Evolutionary conservation across 192 early-diverging fungal species (phyloP), one percentile per base, ranked within the genome.

Genomic region (Haplosporangium gracile): DNA sequence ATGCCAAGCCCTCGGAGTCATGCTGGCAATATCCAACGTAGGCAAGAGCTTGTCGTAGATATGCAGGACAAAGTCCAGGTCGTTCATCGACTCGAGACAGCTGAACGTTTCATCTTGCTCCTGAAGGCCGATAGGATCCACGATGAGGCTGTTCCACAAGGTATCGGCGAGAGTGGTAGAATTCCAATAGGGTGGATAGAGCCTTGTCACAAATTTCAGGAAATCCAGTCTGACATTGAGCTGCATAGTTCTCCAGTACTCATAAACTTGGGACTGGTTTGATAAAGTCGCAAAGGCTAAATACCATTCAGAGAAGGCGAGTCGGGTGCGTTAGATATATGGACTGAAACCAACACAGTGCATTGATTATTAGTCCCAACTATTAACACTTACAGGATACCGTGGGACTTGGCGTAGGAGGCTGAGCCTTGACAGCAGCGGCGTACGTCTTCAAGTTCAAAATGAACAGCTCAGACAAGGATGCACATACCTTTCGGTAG

Each of bases 61-160:
- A 77, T 90, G 83, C 75, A 76, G 75, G 22, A 71, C 82, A 82
- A 89, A 90, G 43, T 68, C 42, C 10, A 79, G 72, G 45, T 90
- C 85, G 11, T 36, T 71, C 26, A 89, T 89, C 42, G 47, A 68
- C 34, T 90, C 90, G 32, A 90, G 60, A 60, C 82, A 90, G 10
- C 53, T 26, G 72, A 90, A 90, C 0, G 90, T 78, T 40, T 88
- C 90, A 49, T 90, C 90, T 47, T 85, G 85, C 77, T 90, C 88
- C 22, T 78, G 68, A 8, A 43, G 68, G 7, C 90, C 86, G 43
- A 90, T 89, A 22, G 90, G 88, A 75, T 90, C 80, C 18, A 76
- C 85, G 6, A 90, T 88, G 5, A 90, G 77, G 63, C 88, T 81
- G n/a, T 71, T 72, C 90, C 90, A 90, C 36, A 90, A 74, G 0